Percentiles rank a stretch among this genome's conserved stretches.
These are phyloP conservation scores for Phytophthora brassicae DNA, from an alignment of 352 stramenopile genomes.

Conservation along the genomic window DNA sequence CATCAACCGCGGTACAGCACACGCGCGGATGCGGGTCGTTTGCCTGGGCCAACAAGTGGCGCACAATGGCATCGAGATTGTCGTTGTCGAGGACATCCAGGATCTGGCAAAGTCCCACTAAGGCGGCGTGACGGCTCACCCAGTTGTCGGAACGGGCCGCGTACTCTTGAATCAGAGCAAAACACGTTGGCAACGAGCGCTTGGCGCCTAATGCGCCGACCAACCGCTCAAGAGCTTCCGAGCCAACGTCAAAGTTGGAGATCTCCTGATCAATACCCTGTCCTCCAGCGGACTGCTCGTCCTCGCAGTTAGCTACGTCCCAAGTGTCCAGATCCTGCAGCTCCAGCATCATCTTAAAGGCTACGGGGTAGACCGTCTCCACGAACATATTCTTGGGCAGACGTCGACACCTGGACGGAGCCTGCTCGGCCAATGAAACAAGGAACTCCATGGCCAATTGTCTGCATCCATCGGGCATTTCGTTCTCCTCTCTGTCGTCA, in stretches of 20 bases:
- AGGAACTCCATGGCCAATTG: constrained; percentile 87
- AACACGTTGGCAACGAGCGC: constrained; percentile 75
- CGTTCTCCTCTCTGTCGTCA: constrained; percentile 28
- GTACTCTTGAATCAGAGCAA: constrained; percentile 78
- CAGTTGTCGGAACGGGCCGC: constrained; percentile 60
- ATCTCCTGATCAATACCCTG: constrained; percentile 64
- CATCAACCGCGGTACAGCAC: constrained; percentile 83
- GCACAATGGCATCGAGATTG: constrained; percentile 70
- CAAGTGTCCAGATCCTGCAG: constrained; percentile 73
- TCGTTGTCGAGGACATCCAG: constrained; percentile 66
- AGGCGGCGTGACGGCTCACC: constrained; percentile 73
- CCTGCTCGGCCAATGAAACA: constrained; percentile 77
- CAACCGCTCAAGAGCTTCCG: constrained; percentile 75
- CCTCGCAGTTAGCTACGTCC: constrained; percentile 68
- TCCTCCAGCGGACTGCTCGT: constrained; percentile 49
- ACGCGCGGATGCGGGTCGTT: constrained; percentile 76
- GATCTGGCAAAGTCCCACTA: constrained; percentile 84
- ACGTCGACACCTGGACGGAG: constrained; percentile 56
- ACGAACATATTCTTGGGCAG: constrained; percentile 81
- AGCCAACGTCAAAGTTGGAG: constrained; percentile 87
- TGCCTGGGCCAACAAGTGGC: constrained; percentile 65
- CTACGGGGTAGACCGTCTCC: constrained; percentile 64
- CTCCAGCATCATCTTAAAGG: constrained; percentile 87
- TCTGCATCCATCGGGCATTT: constrained; percentile 64
- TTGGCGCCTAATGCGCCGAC: constrained; percentile 65